Percentiles rank a stretch among this genome's conserved stretches.
These are phyloP conservation scores for Trypanosoma rangeli DNA, from an alignment of 208 protist species.

Conservation along the genomic window DNA sequence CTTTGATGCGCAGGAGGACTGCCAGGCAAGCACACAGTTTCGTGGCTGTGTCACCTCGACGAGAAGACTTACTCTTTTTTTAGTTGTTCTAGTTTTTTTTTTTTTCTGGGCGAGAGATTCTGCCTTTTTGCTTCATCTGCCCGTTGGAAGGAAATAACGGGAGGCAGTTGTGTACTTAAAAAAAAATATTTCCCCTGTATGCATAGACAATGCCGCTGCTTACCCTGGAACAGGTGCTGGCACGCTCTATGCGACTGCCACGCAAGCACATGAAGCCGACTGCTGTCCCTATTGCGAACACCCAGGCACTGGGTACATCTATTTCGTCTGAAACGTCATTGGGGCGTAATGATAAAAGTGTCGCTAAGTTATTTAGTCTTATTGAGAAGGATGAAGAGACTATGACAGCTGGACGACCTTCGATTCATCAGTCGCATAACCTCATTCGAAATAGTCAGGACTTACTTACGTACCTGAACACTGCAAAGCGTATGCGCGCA, in stretches of 20 bases:
- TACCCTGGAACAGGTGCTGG: constrained; percentile 86
- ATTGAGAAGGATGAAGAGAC: constrained; percentile 67
- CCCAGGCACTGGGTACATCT: not conserved
- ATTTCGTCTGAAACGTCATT: not conserved
- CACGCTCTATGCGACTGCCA: constrained; percentile 80
- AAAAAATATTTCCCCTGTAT: not conserved
- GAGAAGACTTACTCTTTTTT: not conserved
- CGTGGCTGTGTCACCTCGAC: constrained; percentile 4
- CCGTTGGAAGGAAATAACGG: not conserved
- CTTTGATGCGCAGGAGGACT: too few species aligned
- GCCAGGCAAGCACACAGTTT: too few species aligned
- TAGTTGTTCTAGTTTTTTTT: constrained; percentile 2
- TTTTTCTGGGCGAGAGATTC: constrained; percentile 4
- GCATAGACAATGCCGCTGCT: constrained; percentile 55
- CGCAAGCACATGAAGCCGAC: constrained; percentile 29
- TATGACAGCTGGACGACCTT: constrained; percentile 34
- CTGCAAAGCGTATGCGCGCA: constrained; percentile 47
- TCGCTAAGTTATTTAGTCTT: constrained; percentile 50
- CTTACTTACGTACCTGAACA: constrained; percentile 59
- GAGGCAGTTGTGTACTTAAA: not conserved
- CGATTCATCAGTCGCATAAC: constrained; percentile 36
- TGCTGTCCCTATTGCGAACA: not conserved
- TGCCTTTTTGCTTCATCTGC: constrained; percentile 23
- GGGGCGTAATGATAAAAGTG: not conserved
- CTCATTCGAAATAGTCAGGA: constrained; percentile 69